These are phyloP conservation scores for Tulasnella sp. DNA, from an alignment of 768 basidiomycete species.

Conservation along the genomic window DNA sequence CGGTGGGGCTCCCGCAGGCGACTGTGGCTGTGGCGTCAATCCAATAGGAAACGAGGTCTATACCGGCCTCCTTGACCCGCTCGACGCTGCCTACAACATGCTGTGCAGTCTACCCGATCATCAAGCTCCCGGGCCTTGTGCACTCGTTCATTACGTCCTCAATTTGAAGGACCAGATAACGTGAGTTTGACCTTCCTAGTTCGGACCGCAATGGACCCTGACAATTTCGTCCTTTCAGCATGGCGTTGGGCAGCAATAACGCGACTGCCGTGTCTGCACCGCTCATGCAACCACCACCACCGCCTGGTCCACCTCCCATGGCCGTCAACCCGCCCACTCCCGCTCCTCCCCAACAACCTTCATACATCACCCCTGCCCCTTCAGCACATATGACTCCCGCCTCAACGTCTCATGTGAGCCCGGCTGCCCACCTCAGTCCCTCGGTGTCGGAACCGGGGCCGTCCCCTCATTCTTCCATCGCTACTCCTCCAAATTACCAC, in stretches of 20 bases:
- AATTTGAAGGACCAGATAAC: slow-evolving; percentile 1
- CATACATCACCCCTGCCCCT: slow-evolving; percentile 9
- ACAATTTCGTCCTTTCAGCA: slow-evolving; percentile 6
- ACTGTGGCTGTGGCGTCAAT: slow-evolving; percentile 16
- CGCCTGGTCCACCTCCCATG: slow-evolving; percentile 6
- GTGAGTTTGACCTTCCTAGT: background rate
- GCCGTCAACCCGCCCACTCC: background rate
- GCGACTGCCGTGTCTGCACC: slow-evolving; percentile 9
- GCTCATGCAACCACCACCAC: background rate
- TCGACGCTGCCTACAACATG: slow-evolving; percentile 11
- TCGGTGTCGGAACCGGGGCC: background rate
- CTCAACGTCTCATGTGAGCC: slow-evolving; percentile 13
- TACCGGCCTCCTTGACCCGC: background rate
- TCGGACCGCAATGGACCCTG: slow-evolving; percentile 6
- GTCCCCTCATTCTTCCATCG: slow-evolving; percentile 14
- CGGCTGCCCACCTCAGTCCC: background rate
- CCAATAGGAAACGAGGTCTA: slow-evolving; percentile 16
- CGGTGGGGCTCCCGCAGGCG: background rate
- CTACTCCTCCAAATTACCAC: slow-evolving; percentile 10
- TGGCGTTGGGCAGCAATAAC: background rate
- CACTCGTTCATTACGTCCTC: background rate
- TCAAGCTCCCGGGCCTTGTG: slow-evolving; percentile 7
- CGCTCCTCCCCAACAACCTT: background rate
- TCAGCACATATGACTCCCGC: slow-evolving; percentile 12
- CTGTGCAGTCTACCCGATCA: slow-evolving; percentile 10